Base-by-base conservation (phyloP, 805 yeast genomes). In the Huiozyma sinensis region DNA sequence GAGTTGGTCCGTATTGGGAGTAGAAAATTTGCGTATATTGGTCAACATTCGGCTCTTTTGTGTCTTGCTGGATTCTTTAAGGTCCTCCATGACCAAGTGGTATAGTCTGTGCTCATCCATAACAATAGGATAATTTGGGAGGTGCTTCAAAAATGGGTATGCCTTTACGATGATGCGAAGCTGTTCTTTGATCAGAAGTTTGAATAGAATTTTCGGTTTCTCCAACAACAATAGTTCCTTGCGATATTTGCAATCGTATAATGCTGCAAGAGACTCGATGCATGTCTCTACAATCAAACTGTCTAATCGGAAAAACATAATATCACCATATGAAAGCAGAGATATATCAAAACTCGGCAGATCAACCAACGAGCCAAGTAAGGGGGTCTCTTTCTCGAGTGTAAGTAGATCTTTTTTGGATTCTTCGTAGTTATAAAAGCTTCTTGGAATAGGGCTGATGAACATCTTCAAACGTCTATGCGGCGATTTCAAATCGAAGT, bases 1-100 rank as follows among this genome's bases (percentile, higher is more conserved):
- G 34, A 83, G 73, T 54, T 71, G 77, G 45, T 75, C 77, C 12
- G 84, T 71, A 55, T 84, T 89, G 33, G 33, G 33, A 9, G 33
- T 11, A 9, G 33, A 31, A 2, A 17, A 17, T 17, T 17, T 17
- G 24, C 24, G 24, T 17, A 17, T 17, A 17, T 17, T 17, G 24
- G 24, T 4, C 24, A 17, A 17, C 24, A 17, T 17, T 17, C 24
- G 24, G 24, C 24, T 17, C 24, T 17, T 17, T 17, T 17, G 24
- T 17, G 24, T 17, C 24, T 17, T 17, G 2, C 24, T 17, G 24
- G 24, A 17, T 17, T 17, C 24, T 17, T 17, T 4, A 4, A 17
- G 24, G 24, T 17, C 24, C 24, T 17, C 24, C 5, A 56, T 35
- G 3, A 71, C 65, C 1, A 67, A 48, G 7, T 59, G 61, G 7